A percentile compares a stretch with the other conserved stretches of the same genome.
Evolutionary conservation across 768 basidiomycete genomes (phyloP).

Genomic region (Mrakia frigida): DNA sequence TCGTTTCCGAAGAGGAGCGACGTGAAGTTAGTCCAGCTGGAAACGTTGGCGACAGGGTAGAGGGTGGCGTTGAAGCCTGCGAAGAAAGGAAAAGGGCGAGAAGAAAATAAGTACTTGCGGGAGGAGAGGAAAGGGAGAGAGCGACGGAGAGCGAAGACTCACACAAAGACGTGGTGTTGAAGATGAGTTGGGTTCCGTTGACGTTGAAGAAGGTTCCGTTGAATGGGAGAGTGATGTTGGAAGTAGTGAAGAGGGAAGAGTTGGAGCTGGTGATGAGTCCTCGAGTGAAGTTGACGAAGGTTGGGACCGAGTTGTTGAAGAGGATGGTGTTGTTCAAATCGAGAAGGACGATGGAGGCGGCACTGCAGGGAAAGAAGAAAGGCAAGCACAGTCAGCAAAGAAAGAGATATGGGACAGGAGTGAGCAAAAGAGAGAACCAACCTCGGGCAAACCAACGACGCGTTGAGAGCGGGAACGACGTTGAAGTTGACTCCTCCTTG

Average conservation of each 20-base stretch:
- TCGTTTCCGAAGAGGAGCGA: conserved; percentile 2
- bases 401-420: not conserved
- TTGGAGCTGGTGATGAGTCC: conserved; percentile 10
- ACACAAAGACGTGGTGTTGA: conserved; percentile 6
- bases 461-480: not conserved
- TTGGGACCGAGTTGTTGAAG: not conserved
- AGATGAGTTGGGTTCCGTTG: conserved; percentile 7
- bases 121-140: not conserved
- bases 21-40: conserved; percentile 6
- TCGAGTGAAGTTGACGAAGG: conserved; percentile 12
- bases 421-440: not conserved
- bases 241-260: not conserved
- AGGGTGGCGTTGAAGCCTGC: conserved; percentile 5
- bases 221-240: not conserved
- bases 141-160: not conserved
- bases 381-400: too few relatives aligned
- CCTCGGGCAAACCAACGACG: not conserved
- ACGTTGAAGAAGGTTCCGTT: conserved; percentile 10
- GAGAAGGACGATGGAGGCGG: conserved; percentile 4
- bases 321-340: conserved; percentile 6
- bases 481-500: not conserved
- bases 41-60: conserved; percentile 5
- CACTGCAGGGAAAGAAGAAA: not conserved
- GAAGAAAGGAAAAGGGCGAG: too few relatives aligned
- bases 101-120: not conserved